Conservation (phyloP, 192 early-diverging fungal genomes). For the Linnemannia zychae region DNA sequence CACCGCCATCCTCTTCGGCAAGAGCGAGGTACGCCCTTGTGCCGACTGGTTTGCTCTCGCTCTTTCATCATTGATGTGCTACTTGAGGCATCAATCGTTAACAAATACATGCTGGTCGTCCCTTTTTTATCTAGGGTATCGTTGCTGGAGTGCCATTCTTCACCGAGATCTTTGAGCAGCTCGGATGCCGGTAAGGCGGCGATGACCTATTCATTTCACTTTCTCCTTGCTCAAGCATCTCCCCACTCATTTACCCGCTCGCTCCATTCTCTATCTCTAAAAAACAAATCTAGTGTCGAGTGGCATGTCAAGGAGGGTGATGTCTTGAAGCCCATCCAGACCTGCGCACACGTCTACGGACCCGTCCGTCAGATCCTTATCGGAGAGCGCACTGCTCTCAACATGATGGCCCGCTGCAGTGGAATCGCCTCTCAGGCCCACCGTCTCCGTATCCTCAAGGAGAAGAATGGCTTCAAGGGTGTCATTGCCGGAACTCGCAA, state of each 20-base stretch:
- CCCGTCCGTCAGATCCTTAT: conserved; percentile 86
- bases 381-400: conserved; percentile 95
- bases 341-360: conserved; percentile 87
- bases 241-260: neutral
- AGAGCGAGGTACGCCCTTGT: conserved; percentile 64
- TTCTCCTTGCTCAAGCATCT: neutral
- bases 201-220: neutral
- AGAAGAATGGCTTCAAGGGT: conserved; percentile 81
- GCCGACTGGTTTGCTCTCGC: neutral
- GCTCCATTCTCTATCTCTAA: too few species aligned
- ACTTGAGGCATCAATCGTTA: neutral
- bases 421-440: conserved; percentile 87
- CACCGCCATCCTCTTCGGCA: conserved; percentile 88
- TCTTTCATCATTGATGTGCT: neutral
- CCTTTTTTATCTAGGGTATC: conserved; percentile 69
- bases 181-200: conserved; percentile 81
- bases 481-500: conserved; percentile 96
- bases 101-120: neutral
- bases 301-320: conserved; percentile 90
- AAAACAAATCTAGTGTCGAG: conserved; percentile 76
- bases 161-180: conserved; percentile 92
- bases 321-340: conserved; percentile 78
- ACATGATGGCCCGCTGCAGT: conserved; percentile 93
- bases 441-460: conserved; percentile 67
- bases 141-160: conserved; percentile 97